A percentile compares a stretch with the other conserved stretches of the same genome.
phyloP scores from a whole-genome alignment of 176 grass and related monocot species.

The Stipa capillata region DNA sequence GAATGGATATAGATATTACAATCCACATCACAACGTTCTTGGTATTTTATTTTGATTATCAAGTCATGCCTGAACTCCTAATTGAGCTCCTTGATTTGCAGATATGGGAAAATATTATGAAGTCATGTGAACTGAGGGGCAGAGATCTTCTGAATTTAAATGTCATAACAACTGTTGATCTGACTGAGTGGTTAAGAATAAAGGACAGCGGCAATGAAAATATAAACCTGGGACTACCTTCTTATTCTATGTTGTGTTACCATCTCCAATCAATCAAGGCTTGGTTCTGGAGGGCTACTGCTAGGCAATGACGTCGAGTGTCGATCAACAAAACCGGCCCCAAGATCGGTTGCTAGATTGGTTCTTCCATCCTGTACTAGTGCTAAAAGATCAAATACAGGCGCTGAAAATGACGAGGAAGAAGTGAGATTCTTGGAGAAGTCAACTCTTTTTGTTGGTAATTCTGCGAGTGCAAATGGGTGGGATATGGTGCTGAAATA shows the following conservation, averaged over 20 bases:
- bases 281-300: conserved; percentile 51
- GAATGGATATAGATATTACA: not conserved
- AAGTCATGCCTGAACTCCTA: not conserved
- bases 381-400: conserved; percentile 78
- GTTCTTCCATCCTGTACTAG: conserved; percentile 83
- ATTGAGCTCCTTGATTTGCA: conserved; percentile 16
- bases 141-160: conserved; percentile 67
- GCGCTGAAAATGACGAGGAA: conserved; percentile 59
- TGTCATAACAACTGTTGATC: conserved; percentile 43
- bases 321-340: conserved; percentile 58
- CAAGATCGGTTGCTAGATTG: conserved; percentile 73
- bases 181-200: conserved; percentile 56
- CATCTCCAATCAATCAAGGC: conserved; percentile 58
- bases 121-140: conserved; percentile 43
- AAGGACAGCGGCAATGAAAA: conserved; percentile 48
- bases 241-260: conserved; percentile 43
- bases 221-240: conserved; percentile 63
- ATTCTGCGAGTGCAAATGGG: not conserved
- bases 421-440: conserved; percentile 66
- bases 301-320: conserved; percentile 46
- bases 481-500: conserved; percentile 34
- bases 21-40: not conserved
- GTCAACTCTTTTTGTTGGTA: conserved; percentile 44
- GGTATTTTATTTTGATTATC: not conserved
- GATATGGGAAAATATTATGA: conserved; percentile 76